phyloP scores from a whole-genome alignment of 768 basidiomycete genomes.

The Candolleomyces eurysporus region DNA sequence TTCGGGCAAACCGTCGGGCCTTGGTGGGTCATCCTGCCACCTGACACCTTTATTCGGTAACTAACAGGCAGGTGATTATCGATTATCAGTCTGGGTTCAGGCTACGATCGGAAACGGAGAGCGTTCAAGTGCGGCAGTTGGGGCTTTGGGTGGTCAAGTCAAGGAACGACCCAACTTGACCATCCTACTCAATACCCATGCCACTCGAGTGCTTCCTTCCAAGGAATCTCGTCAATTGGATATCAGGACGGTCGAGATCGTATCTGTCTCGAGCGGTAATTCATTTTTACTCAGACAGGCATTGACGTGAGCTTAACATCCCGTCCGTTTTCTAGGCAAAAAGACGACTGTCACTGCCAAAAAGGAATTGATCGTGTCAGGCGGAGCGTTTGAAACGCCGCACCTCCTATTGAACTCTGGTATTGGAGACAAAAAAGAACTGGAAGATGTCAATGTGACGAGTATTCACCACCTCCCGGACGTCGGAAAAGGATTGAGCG shows the following conservation, averaged over 20 bases:
- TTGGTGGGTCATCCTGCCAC: not conserved
- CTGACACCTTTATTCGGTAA: too few relatives aligned
- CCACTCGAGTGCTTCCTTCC: too few relatives aligned
- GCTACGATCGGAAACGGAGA: too few relatives aligned
- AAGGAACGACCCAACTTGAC: too few relatives aligned
- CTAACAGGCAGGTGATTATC: too few relatives aligned
- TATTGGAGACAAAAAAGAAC: conserved; percentile 23
- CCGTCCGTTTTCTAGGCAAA: not conserved
- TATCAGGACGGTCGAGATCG: too few relatives aligned
- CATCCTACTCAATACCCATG: too few relatives aligned
- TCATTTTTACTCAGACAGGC: too few relatives aligned
- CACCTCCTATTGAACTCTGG: conserved; percentile 29
- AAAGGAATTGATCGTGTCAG: conserved; percentile 48
- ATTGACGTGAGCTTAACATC: not conserved
- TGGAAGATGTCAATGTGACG: conserved; percentile 17
- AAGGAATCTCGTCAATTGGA: too few relatives aligned
- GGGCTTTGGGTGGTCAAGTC: too few relatives aligned
- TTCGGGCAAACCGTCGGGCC: not conserved
- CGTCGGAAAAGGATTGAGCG: conserved; percentile 28
- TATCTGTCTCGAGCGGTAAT: not conserved
- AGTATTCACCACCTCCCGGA: conserved; percentile 20
- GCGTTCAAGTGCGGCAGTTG: too few relatives aligned
- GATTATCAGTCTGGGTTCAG: too few relatives aligned
- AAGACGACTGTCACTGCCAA: conserved; percentile 26
- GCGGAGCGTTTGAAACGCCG: conserved; percentile 32